Evolutionary conservation across 73 alveolate species (phyloP).

Genomic region (Paramecium biaurelia): DNA sequence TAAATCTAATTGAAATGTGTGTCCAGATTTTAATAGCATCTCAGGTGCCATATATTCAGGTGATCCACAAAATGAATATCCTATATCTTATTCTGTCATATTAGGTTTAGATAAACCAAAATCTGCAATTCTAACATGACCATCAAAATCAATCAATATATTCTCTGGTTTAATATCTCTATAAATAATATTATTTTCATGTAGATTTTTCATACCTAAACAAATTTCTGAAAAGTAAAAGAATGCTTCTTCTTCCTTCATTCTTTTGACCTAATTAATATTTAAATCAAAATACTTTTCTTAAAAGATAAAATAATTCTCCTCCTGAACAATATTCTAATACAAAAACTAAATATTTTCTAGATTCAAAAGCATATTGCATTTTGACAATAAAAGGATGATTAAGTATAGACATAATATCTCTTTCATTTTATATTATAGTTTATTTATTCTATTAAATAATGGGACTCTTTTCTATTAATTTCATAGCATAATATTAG

Average conservation of each 20-base stretch:
- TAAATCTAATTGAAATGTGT: slow-evolving; percentile 66
- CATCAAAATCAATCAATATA: slow-evolving; percentile 71
- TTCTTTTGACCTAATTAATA: slow-evolving; percentile 62
- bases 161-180: slow-evolving; percentile 84
- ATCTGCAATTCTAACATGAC: slow-evolving; percentile 68
- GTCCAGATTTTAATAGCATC: slow-evolving; percentile 69
- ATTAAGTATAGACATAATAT: slow-evolving; percentile 74
- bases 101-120: slow-evolving; percentile 70
- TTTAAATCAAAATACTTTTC: slow-evolving; percentile 47
- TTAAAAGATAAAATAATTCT: slow-evolving; percentile 36
- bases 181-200: slow-evolving; percentile 63
- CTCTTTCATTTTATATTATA: slow-evolving; percentile 79
- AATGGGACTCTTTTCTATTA: slow-evolving; percentile 19
- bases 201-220: slow-evolving; percentile 73
- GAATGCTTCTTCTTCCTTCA: slow-evolving; percentile 70
- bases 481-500: slow-evolving; percentile 39
- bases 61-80: slow-evolving; percentile 73
- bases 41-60: slow-evolving; percentile 80
- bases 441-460: slow-evolving; percentile 17
- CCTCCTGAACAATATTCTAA: slow-evolving; percentile 92
- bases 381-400: slow-evolving; percentile 90
- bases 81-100: slow-evolving; percentile 61
- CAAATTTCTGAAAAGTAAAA: slow-evolving; percentile 70
- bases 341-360: slow-evolving; percentile 79
- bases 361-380: slow-evolving; percentile 87